Evolutionary conservation across 805 yeast species (phyloP).

Genomic region (Wickerhamiella brachini): DNA sequence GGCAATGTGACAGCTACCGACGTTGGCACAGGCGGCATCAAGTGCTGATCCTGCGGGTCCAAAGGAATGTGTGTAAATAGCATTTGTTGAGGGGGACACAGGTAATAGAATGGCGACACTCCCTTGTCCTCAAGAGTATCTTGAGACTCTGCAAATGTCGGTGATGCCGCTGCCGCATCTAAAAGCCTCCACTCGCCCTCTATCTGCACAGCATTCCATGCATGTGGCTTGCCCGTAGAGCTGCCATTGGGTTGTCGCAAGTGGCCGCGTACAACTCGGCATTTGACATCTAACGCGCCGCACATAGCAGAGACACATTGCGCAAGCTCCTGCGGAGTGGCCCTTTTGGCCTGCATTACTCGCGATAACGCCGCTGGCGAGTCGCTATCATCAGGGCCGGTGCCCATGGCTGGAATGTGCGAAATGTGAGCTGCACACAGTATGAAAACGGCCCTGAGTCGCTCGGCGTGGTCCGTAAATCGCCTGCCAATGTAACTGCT

Average conservation of each 20-base stretch:
- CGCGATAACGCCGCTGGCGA: constrained; percentile 13
- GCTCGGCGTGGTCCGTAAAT: constrained; percentile 41
- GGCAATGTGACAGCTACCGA: constrained; percentile 71
- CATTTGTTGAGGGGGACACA: constrained; percentile 59
- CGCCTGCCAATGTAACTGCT: constrained; percentile 38
- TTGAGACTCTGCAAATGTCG: constrained; percentile 29
- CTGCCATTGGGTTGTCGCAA: constrained; percentile 64
- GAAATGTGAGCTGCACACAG: constrained; percentile 48
- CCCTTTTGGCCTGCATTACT: constrained; percentile 34
- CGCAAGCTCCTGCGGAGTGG: constrained; percentile 59
- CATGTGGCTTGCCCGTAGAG: constrained; percentile 37
- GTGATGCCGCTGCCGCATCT: constrained; percentile 57
- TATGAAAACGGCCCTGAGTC: constrained; percentile 49
- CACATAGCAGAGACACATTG: constrained; percentile 64
- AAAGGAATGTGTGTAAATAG: constrained; percentile 81
- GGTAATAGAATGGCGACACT: constrained; percentile 50
- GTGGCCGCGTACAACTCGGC: constrained; percentile 71
- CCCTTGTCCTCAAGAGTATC: constrained; percentile 18
- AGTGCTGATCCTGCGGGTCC: constrained; percentile 67
- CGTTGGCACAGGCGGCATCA: constrained; percentile 71
- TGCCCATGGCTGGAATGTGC: constrained; percentile 26
- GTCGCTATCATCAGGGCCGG: constrained; percentile 16
- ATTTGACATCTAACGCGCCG: constrained; percentile 51
- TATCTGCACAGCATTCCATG: constrained; percentile 72
- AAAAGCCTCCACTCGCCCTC: constrained; percentile 69